Conservation (phyloP, 1,139 yeast genomes). For the Debaryomycetaceae sp. region DNA sequence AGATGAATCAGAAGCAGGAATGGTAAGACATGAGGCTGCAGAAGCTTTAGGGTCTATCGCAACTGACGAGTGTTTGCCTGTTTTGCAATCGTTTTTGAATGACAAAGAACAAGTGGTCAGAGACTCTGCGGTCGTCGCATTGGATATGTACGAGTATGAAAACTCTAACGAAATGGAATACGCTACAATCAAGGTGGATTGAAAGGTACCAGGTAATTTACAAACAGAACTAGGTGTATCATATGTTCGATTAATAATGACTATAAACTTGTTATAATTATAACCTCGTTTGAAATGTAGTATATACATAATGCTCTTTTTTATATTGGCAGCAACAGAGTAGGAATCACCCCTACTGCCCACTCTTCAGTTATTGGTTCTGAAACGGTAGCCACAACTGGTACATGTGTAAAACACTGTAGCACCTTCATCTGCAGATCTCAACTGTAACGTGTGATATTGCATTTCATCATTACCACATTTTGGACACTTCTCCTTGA, state of each 20-base stretch:
- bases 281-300: neutral
- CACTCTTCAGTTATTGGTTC: conserved; percentile 69
- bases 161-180: conserved; percentile 82
- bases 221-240: neutral
- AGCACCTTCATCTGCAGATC: conserved; percentile 99
- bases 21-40: conserved; percentile 99
- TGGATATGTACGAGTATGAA: conserved; percentile 97
- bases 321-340: too few relatives aligned
- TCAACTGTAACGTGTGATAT: conserved; percentile 89
- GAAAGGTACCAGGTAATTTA: neutral
- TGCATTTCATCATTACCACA: conserved; percentile 98
- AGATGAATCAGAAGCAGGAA: conserved; percentile 80
- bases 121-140: conserved; percentile 93
- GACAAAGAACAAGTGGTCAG: conserved; percentile 89
- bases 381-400: conserved; percentile 84
- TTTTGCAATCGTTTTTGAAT: conserved; percentile 70
- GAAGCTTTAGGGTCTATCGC: conserved; percentile 98
- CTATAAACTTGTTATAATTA: neutral
- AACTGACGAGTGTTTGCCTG: conserved; percentile 92
- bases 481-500: conserved; percentile 94
- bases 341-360: too few relatives aligned
- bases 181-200: conserved; percentile 39
- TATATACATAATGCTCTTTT: neutral
- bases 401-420: conserved; percentile 95
- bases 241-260: neutral